Evolutionary conservation across 2,329 filamentous ascomycete genomes (phyloP), one percentile per base, ranked within the genome.

Genomic region (Fusarium sp.): DNA sequence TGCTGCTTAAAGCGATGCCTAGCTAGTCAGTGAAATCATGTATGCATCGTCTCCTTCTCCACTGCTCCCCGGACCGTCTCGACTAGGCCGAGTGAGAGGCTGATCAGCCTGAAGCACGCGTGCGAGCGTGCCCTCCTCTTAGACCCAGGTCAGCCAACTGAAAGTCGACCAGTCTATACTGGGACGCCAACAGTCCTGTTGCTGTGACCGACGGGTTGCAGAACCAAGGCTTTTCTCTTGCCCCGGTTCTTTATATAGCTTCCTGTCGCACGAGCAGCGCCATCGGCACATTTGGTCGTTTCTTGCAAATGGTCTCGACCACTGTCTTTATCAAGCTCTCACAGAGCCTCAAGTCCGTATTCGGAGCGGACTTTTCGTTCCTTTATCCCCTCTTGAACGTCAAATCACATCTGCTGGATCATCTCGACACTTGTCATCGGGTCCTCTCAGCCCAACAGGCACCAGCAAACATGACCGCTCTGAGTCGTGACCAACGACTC

Each of bases 401-500:
- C 16, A 48, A 18, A 28, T 13, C 36, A 16, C 41, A 46, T 53
- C 47, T 50, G 47, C 56, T 36, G 40, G 56, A 56, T 31, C 44
- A 31, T 9, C 52, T 57, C 28, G 10, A 16, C n/a, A 23, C 47
- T 30, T 43, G 37, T 40, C 36, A 46, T 28, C 40, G 43, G 44
- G 31, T 43, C 36, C n/a, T 48, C 39, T 18, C 46, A 15, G 31
- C 37, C 27, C 23, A 31, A 39, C 44, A 50, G 16, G 7, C 40
- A 47, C 39, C 48, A 47, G 27, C 37, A 59, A 59, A 62, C 16
- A 62, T 60, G 47, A 37, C 66, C 43, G 43, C 41, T 48, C 55
- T 72, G 37, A 68, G 56, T 31, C 67, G 56, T 40, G 60, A 67
- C 27, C 65, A 62, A 28, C 68, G 57, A 27, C 58, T 74, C 27